Conservation (phyloP, 208 protist genomes). For the Trypanosomatidae sp. region DNA sequence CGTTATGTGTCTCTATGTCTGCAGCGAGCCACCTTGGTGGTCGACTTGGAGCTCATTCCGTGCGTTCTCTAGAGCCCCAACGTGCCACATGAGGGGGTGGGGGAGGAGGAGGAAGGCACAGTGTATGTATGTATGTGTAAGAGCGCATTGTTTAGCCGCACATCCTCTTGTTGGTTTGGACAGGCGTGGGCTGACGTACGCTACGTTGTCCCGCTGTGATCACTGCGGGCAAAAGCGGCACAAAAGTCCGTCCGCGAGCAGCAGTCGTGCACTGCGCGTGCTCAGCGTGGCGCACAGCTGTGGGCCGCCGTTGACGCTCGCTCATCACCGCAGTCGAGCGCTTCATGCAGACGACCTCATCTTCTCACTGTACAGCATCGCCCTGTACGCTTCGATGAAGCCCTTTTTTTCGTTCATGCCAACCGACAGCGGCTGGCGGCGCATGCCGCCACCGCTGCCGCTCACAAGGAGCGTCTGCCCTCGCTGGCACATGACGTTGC, state of each 20-base stretch:
- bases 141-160: not conserved
- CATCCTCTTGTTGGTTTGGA: too few species aligned
- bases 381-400: constrained; percentile 48
- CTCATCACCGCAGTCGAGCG: not conserved
- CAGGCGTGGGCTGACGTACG: not conserved
- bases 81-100: not conserved
- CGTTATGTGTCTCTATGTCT: not conserved
- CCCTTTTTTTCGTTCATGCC: constrained; percentile 57
- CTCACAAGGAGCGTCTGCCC: constrained; percentile 28
- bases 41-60: not conserved
- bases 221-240: not conserved
- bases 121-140: not conserved
- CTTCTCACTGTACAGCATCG: constrained; percentile 13
- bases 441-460: constrained; percentile 14
- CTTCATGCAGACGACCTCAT: not conserved
- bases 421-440: constrained; percentile 47
- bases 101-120: not conserved
- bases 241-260: not conserved
- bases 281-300: not conserved
- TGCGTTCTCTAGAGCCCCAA: not conserved
- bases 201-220: not conserved
- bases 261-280: not conserved
- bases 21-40: not conserved
- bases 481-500: constrained; percentile 43
- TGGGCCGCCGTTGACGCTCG: not conserved